Base-by-base conservation (phyloP, 1,284 basidiomycete species). In the Trichosporon coremiiforme region DNA sequence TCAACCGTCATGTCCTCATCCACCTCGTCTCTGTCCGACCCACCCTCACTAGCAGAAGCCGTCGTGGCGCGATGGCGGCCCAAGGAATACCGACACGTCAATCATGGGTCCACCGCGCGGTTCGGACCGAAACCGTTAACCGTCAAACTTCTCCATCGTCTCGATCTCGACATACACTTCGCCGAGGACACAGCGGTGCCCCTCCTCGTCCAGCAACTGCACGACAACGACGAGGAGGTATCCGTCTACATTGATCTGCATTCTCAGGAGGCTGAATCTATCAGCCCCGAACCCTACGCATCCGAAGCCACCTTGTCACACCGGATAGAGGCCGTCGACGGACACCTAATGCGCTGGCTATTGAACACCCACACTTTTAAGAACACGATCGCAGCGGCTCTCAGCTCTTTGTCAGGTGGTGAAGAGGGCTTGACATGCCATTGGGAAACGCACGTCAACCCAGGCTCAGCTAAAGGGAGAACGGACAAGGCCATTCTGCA, bases 101-200 rank as follows among this genome's bases (percentile, higher is more conserved):
- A 50, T 15, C 47, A 50, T 15, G 47, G 47, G 6, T 50, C 47
- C 2, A 8, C n/a, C n/a, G 47, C 20, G n/a, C 47, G 47, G n/a
- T 20, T 20, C 47, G 47, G 47, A 4, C 47, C 47, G n/a, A 50
- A 50, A 22, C 47, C 47, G 0, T 1, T 50, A 1, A 7, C 47
- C 47, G 47, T 50, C 47, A 50, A 20, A 15, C 47, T 50, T 4
- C 47, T 50, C n/a, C 47, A 50, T 22, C 47, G 47, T 15, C 47
- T 50, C n/a, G 47, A 50, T 15, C 47, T 50, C 47, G 47, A 50
- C 47, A 50, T 50, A 22, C 47, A 50, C 20, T 50, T 50, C 20
- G 8, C 47, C 5, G 20, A 50, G 7, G 47, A 50, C n/a, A 20
- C n/a, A 20, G 5, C 47, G 1, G 47, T 50, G 1, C 47, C 20